Conservation (phyloP, 2,329 filamentous ascomycete genomes). For the Trichophyton simii region DNA sequence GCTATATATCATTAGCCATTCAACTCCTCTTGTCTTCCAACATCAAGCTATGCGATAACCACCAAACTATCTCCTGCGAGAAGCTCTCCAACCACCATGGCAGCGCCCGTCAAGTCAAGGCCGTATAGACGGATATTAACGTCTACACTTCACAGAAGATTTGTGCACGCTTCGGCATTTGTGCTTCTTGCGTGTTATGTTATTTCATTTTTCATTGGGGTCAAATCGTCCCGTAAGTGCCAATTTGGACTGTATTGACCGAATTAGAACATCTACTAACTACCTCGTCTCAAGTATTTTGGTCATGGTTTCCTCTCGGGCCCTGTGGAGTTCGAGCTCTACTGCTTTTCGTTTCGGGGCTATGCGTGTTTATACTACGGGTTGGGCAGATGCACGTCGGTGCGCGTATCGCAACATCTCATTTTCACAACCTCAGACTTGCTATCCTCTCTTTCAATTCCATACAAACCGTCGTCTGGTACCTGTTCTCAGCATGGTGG, state of each 20-base stretch:
- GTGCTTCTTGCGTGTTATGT: conserved; percentile 60
- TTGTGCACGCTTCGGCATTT: conserved; percentile 61
- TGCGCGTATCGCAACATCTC: conserved; percentile 56
- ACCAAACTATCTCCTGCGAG: background rate
- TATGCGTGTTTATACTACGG: conserved; percentile 71
- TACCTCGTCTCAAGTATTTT: conserved; percentile 47
- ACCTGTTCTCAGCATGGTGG: conserved; percentile 61
- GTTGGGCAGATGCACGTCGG: conserved; percentile 73
- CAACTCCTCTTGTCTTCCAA: background rate
- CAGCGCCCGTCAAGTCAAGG: conserved; percentile 25
- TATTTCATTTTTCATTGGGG: conserved; percentile 57
- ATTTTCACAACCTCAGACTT: conserved; percentile 50
- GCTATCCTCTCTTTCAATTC: conserved; percentile 49
- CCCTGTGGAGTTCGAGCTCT: conserved; percentile 60
- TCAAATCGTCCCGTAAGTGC: conserved; percentile 54
- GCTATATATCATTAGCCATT: background rate
- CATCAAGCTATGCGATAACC: conserved; percentile 8
- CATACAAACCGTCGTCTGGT: conserved; percentile 61
- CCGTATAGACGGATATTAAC: conserved; percentile 82
- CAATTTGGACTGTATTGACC: background rate
- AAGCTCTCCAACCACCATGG: conserved; percentile 21
- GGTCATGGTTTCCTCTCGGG: conserved; percentile 77
- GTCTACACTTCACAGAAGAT: conserved; percentile 74
- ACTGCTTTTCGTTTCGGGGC: conserved; percentile 61
- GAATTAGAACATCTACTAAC: background rate